phyloP scores from a whole-genome alignment of 257 asterid genomes.

The Asclepias syriaca region DNA sequence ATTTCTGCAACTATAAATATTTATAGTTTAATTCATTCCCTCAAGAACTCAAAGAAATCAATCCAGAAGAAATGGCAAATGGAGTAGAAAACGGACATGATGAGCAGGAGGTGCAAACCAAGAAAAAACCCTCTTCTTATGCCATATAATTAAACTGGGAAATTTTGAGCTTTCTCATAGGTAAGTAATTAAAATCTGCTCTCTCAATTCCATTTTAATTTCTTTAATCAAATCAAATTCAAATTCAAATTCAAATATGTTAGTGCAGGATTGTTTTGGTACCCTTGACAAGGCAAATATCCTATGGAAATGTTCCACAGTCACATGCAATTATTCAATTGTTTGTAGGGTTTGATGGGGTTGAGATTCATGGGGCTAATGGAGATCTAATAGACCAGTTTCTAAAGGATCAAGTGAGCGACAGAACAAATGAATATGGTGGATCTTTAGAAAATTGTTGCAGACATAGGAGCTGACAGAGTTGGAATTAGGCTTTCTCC shows the following conservation, averaged over 20 bases:
- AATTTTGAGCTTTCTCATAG: constrained; percentile 19
- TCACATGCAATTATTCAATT: too few species aligned
- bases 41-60: too few species aligned
- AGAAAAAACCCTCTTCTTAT: constrained; percentile 13
- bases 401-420: constrained; percentile 22
- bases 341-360: too few species aligned
- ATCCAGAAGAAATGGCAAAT: neutral
- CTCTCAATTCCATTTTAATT: constrained; percentile 26
- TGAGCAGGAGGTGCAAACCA: neutral
- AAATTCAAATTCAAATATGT: too few species aligned
- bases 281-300: constrained; percentile 62
- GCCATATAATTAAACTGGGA: constrained; percentile 10
- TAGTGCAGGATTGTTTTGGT: constrained; percentile 49
- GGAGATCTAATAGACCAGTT: constrained; percentile 31
- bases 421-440: constrained; percentile 24
- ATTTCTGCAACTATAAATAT: too few species aligned
- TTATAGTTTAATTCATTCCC: too few species aligned
- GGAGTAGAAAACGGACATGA: neutral
- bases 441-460: constrained; percentile 26
- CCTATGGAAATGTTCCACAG: constrained; percentile 53
- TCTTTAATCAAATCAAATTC: too few species aligned
- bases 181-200: neutral
- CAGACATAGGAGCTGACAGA: constrained; percentile 22
- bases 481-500: constrained; percentile 23
- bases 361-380: too few species aligned